phyloP scores from a whole-genome alignment of 495 filamentous ascomycete species.

The Penicillium fimorum region DNA sequence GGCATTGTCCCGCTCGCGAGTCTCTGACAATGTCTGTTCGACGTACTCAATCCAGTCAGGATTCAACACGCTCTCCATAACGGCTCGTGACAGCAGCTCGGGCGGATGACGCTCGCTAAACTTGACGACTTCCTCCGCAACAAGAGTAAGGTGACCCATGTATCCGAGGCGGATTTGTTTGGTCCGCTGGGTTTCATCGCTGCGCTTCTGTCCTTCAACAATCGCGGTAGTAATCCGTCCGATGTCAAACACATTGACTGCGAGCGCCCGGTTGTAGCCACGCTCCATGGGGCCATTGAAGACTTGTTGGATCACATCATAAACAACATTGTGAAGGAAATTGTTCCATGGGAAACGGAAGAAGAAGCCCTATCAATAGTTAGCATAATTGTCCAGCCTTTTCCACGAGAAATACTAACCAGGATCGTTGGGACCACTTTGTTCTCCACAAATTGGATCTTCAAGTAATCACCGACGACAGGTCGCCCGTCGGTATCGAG shows the following conservation, averaged over 20 bases:
- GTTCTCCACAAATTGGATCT: constrained; percentile 95
- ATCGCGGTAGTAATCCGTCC: constrained; percentile 89
- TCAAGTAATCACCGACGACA: constrained; percentile 95
- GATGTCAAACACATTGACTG: constrained; percentile 86
- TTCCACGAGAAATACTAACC: constrained; percentile 49
- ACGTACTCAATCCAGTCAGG: constrained; percentile 93
- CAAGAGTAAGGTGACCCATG: constrained; percentile 97
- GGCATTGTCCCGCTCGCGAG: constrained; percentile 92
- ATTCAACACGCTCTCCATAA: constrained; percentile 85
- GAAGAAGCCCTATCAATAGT: constrained; percentile 73
- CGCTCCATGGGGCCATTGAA: constrained; percentile 98
- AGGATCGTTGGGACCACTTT: constrained; percentile 93
- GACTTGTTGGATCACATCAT: constrained; percentile 98
- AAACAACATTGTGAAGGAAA: constrained; percentile 98
- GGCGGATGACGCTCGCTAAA: constrained; percentile 93
- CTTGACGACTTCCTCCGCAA: constrained; percentile 98
- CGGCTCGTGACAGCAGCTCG: constrained; percentile 77
- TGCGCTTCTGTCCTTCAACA: constrained; percentile 81
- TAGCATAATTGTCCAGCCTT: background rate
- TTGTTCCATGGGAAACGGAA: constrained; percentile 99
- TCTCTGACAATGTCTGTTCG: constrained; percentile 89
- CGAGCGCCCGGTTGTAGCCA: constrained; percentile 88
- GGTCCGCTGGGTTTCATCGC: constrained; percentile 76
- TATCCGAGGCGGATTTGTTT: constrained; percentile 92
- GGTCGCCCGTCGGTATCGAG: constrained; percentile 68